These are phyloP conservation scores for Plasmodium billcollinsi DNA, from an alignment of 169 alveolate species.

Conservation along the genomic window DNA sequence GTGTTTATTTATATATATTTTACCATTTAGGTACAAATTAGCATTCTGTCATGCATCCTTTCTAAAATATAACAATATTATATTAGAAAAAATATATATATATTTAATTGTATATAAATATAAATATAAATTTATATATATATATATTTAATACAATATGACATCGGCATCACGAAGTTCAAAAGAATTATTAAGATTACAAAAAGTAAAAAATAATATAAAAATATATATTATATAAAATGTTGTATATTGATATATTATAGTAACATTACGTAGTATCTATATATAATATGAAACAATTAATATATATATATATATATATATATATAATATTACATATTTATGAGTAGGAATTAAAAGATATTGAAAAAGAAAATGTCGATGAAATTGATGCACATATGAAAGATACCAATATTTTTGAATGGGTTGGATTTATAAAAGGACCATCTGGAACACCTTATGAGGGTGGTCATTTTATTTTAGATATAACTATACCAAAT, in stretches of 20 bases:
- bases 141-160: constrained; percentile 9
- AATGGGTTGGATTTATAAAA: constrained; percentile 92
- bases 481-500: constrained; percentile 93
- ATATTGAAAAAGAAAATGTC: constrained; percentile 81
- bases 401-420: constrained; percentile 88
- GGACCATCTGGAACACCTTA: constrained; percentile 96
- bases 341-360: constrained; percentile 80
- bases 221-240: background rate
- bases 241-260: too few species aligned
- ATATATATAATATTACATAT: background rate
- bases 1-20: background rate
- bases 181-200: constrained; percentile 57
- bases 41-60: too few species aligned
- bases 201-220: constrained; percentile 31
- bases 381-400: constrained; percentile 86
- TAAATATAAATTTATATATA: background rate
- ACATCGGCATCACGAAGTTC: constrained; percentile 51
- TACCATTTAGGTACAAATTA: background rate
- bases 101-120: background rate
- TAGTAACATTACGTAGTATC: background rate
- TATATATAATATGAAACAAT: background rate
- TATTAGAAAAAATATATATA: background rate
- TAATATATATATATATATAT: constrained; percentile 4
- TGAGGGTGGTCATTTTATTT: constrained; percentile 93
- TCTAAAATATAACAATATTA: background rate